Base-by-base conservation (phyloP, 2,329 filamentous ascomycete species). In the Pseudogymnoascus sp. region DNA sequence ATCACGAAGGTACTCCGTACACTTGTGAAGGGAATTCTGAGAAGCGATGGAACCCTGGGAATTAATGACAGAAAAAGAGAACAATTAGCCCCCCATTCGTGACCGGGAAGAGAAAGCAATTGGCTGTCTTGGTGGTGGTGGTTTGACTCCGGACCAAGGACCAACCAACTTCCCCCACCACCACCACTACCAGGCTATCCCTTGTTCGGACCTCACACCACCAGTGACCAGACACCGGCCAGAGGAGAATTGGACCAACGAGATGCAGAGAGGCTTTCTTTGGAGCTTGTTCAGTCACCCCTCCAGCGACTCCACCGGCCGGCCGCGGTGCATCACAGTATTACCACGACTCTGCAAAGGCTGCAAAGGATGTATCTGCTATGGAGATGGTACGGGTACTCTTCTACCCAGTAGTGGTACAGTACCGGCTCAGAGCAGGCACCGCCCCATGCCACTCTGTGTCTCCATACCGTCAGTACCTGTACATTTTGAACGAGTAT, bases 41-140 rank as follows among this genome's bases (percentile, higher is more conserved):
- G 50, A 56, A 33, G 50, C 50, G 50, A 56, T 56, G 50, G 50
- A 56, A 56, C 50, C 50, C 50, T 56, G 26, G 50, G 50, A 56
- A 33, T 56, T 56, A 56, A 56, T 56, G 50, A 56, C 50, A 56
- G 50, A 56, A 33, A 53, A 56, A 56, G 50, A 33, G 28, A 56
- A 56, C 50, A 56, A 33, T 33, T 56, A 56, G 50, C 50, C 50
- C 50, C 50, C 50, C 50, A 56, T 56, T 56, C 50, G 50, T 56
- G 50, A 56, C 50, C 26, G 12, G 26, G 26, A 33, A 33, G n/a
- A 19, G 50, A 33, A 10, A 56, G 28, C 50, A 56, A 56, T 56
- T 56, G 50, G 50, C 50, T 56, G 50, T 56, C 43, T 53, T 19
- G 31, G 28, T 33, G 28, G 46, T 26, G 41, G 40, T 43, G 50